phyloP scores from a whole-genome alignment of 805 yeast genomes.

The Komagataella pseudopastoris region DNA sequence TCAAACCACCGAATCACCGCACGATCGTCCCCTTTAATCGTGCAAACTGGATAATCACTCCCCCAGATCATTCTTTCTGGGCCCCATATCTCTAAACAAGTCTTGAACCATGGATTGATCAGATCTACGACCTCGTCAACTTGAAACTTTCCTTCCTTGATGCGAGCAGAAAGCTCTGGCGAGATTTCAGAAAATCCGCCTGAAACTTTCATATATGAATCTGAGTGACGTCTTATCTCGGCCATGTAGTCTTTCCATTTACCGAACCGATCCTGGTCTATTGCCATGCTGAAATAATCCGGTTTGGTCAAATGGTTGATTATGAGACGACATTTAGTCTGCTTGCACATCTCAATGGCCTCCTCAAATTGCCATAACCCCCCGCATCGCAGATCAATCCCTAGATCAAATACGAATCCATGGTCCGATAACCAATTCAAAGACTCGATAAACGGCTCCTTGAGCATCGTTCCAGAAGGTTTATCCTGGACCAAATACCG shows the following conservation, averaged over 20 bases:
- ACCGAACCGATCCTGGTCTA: constrained; percentile 6
- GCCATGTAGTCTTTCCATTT: constrained; percentile 13
- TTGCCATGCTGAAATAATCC: constrained; percentile 8
- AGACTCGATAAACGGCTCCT: constrained; percentile 14
- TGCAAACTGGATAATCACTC: constrained; percentile 32
- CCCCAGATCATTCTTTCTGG: constrained; percentile 22
- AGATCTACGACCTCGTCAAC: constrained; percentile 4
- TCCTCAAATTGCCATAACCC: constrained; percentile 29
- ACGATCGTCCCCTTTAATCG: constrained; percentile 6
- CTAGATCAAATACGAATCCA: constrained; percentile 24
- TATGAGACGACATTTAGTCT: constrained; percentile 17
- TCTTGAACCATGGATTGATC: constrained; percentile 18
- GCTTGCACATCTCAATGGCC: constrained; percentile 13
- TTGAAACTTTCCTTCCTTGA: constrained; percentile 7
- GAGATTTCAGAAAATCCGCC: constrained; percentile 27
- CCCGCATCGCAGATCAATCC: constrained; percentile 23
- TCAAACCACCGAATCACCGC: neutral
- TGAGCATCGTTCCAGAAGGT: constrained; percentile 20
- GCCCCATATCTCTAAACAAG: constrained; percentile 18
- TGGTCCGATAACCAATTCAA: constrained; percentile 19
- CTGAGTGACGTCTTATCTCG: constrained; percentile 6
- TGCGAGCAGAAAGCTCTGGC: constrained; percentile 5
- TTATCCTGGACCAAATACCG: constrained; percentile 30
- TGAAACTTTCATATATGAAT: constrained; percentile 23
- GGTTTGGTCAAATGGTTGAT: constrained; percentile 32